A percentile compares a stretch with the other conserved stretches of the same genome.
These are phyloP conservation scores for Geopyxis carbonaria DNA, from an alignment of 495 filamentous ascomycete species.

Conservation along the genomic window DNA sequence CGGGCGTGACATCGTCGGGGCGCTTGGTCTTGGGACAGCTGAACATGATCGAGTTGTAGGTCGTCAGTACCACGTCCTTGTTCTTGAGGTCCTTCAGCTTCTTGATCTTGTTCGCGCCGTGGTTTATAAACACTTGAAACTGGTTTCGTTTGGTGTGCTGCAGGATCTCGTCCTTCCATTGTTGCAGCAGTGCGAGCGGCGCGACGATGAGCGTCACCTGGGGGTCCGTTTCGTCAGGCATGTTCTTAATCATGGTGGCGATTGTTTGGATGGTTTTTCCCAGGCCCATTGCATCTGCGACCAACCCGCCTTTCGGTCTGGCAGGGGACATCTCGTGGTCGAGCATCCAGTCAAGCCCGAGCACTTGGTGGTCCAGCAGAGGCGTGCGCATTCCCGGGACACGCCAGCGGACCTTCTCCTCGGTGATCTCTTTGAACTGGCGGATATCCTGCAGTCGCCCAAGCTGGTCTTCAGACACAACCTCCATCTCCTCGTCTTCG, in stretches of 20 bases:
- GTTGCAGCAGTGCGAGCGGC: conserved; percentile 48
- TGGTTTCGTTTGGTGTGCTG: conserved; percentile 35
- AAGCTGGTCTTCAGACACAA: conserved; percentile 6
- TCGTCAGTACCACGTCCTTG: conserved; percentile 17
- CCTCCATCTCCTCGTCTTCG: conserved; percentile 12
- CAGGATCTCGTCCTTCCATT: conserved; percentile 47
- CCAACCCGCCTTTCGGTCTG: conserved; percentile 37
- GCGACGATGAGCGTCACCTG: conserved; percentile 42
- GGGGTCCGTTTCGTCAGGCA: conserved; percentile 10
- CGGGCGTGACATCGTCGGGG: conserved; percentile 3
- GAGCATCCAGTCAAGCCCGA: conserved; percentile 25
- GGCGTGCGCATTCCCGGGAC: conserved; percentile 21
- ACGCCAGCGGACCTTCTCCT: conserved; percentile 26
- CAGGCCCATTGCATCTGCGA: conserved; percentile 59
- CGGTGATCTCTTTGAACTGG: conserved; percentile 12
- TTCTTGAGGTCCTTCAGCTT: conserved; percentile 3
- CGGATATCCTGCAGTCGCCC: conserved; percentile 1
- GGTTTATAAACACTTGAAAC: conserved; percentile 38
- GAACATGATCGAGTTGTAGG: conserved; percentile 18
- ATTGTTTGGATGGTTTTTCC: conserved; percentile 67
- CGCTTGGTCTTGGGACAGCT: conserved; percentile 11
- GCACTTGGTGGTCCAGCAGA: conserved; percentile 22
- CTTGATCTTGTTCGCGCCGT: conserved; percentile 32
- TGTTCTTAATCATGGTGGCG: conserved; percentile 42
- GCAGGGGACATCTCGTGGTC: conserved; percentile 13